A percentile compares a stretch with the other conserved stretches of the same genome.
Evolutionary conservation across 2,329 filamentous ascomycete species (phyloP).

Genomic region (Dothidotthia symphoricarpi): DNA sequence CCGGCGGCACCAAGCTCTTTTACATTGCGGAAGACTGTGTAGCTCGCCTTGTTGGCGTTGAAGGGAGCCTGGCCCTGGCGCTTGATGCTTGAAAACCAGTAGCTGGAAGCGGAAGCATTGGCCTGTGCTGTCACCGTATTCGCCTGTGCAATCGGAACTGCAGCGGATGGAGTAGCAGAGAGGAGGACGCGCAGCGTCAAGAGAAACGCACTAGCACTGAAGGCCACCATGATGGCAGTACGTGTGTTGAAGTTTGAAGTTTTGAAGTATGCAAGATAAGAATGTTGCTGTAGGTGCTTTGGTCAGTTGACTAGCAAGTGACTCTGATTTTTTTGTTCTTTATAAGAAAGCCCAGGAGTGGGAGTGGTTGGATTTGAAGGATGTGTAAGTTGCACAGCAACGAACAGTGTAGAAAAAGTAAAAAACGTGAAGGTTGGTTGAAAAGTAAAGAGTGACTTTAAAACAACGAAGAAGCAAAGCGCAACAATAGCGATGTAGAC

Average conservation of each 20-base stretch:
- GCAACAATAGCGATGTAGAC: conserved; percentile 31
- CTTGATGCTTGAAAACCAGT: conserved; percentile 70
- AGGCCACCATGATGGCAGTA: conserved; percentile 40
- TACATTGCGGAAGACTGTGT: conserved; percentile 60
- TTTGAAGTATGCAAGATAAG: conserved; percentile 14
- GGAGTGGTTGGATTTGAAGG: conserved; percentile 6
- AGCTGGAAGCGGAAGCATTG: conserved; percentile 43
- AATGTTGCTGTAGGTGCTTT: conserved; percentile 20
- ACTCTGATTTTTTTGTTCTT: conserved; percentile 11
- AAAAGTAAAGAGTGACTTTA: conserved; percentile 35
- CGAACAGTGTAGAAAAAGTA: conserved; percentile 12
- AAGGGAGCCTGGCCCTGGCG: conserved; percentile 70
- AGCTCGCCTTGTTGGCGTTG: conserved; percentile 53
- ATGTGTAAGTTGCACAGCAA: conserved; percentile 21
- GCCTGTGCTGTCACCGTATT: conserved; percentile 7
- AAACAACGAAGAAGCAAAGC: conserved; percentile 29
- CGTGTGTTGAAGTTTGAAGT: conserved; percentile 16
- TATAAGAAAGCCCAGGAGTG: conserved; percentile 9
- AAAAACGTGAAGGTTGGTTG: conserved; percentile 12
- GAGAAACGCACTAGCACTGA: conserved; percentile 39
- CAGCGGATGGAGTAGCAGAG: conserved; percentile 29
- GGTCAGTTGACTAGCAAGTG: conserved; percentile 34
- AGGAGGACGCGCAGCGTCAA: conserved; percentile 40
- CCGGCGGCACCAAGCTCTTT: conserved; percentile 49
- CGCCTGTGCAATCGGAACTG: conserved; percentile 31